Evolutionary conservation across 108 stramenopile genomes (phyloP).

Genomic region (Schizochytrium sp.): DNA sequence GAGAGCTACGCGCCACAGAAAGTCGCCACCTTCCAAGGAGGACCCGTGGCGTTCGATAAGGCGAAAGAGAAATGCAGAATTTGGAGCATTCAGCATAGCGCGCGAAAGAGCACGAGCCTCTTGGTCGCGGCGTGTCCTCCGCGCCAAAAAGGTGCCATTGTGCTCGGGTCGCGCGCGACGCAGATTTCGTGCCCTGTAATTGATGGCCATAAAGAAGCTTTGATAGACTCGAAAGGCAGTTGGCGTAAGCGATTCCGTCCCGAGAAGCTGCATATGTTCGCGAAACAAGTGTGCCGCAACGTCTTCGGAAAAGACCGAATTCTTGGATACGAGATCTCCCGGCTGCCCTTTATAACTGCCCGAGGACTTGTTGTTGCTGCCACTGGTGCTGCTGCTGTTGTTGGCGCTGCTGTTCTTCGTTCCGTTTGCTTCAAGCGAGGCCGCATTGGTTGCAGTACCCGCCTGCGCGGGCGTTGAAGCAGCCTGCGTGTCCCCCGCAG

Average conservation of each 20-base stretch:
- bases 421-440: no score
- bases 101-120: neutral
- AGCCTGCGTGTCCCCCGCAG: no score
- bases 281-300: neutral
- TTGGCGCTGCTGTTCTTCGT: no score
- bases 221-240: neutral
- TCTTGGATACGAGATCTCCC: neutral
- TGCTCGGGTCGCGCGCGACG: neutral
- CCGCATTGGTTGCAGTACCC: no score
- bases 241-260: neutral
- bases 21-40: neutral
- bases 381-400: neutral
- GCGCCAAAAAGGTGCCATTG: neutral
- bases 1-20: neutral
- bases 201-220: conserved; percentile 11
- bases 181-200: neutral
- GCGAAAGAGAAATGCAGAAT: neutral
- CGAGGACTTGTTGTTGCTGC: neutral
- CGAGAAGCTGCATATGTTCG: neutral
- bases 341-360: neutral
- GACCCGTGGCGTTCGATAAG: neutral
- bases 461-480: no score
- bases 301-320: neutral
- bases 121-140: neutral
- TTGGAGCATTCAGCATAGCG: neutral